Conservation (phyloP, 2,329 filamentous ascomycete species). For the Aspergillus ibericus region DNA sequence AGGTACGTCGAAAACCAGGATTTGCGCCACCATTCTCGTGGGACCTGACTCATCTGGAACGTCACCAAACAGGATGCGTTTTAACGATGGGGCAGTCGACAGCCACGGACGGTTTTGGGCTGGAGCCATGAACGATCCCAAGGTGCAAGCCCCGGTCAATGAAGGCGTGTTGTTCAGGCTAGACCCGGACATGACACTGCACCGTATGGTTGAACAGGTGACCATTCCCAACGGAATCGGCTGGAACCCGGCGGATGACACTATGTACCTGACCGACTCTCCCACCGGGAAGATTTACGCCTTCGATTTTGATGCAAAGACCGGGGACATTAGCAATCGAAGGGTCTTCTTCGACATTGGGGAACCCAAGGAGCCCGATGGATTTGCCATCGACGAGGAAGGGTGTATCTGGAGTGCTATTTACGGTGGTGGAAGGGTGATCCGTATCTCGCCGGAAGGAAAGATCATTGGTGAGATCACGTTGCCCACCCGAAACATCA, state of each 20-base stretch:
- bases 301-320: conserved; percentile 69
- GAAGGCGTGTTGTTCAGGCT: conserved; percentile 74
- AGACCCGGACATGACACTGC: conserved; percentile 59
- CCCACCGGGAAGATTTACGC: conserved; percentile 68
- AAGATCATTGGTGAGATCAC: conserved; percentile 71
- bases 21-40: neutral
- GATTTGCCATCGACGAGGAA: conserved; percentile 78
- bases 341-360: conserved; percentile 72
- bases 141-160: conserved; percentile 53
- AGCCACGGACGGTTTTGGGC: conserved; percentile 80
- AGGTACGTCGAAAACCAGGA: conserved; percentile 35
- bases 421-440: conserved; percentile 74
- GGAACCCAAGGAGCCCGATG: conserved; percentile 69
- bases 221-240: conserved; percentile 83
- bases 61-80: conserved; percentile 49
- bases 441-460: conserved; percentile 70
- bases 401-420: conserved; percentile 88
- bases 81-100: conserved; percentile 82
- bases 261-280: conserved; percentile 82
- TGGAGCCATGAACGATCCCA: conserved; percentile 81
- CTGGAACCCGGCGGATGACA: conserved; percentile 72
- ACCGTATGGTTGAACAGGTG: conserved; percentile 62
- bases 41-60: conserved; percentile 14
- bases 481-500: conserved; percentile 75
- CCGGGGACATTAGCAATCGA: conserved; percentile 65